Base-by-base conservation (phyloP, 2,329 filamentous ascomycete genomes). In the Cladosporium sphaerospermum region DNA sequence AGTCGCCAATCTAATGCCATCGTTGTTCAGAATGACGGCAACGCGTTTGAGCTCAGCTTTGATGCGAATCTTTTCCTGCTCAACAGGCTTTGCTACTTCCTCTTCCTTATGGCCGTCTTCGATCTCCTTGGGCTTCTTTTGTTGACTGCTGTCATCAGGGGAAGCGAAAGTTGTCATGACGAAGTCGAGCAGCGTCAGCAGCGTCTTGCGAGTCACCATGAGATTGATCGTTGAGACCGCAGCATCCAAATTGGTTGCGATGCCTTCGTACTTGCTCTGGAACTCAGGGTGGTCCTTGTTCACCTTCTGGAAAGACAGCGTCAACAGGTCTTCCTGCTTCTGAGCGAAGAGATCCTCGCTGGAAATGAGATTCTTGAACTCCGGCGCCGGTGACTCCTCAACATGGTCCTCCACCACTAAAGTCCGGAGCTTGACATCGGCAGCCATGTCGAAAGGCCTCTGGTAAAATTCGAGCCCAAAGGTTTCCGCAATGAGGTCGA, bases 341-440 rank as follows among this genome's bases (percentile, higher is more conserved):
- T 87, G 82, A 43, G 85, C 71, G 53, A 78, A 74, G 39, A 78
- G 80, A 23, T 86, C 83, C 64, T 95, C 92, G 1, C 93, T 96
- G 0, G 91, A 95, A n/a, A 99, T 83, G 47, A 99, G 95, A 23
- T 92, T 92, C 71, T 93, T 96, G 76, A 99, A 99, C 64, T 97
- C 92, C 7, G 86, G 85, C 0, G 88, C 75, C 0, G 90, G 84
- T 51, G 92, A 86, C 59, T 93, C 78, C 61, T 88, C 92, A 8
- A 99, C 92, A 65, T 97, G 91, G 66, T 99, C 93, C 64, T 97
- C 92, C 3, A 99, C 83, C 0, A 86, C 89, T 14, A 99, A 76
- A 1, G 89, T 91, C 11, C 88, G 87, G 9, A 99, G 78, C 0
- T 89, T 84, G 23, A 99, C 88, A 63, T 96, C 88, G 1, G 93